These are phyloP conservation scores for Sclerotinia borealis DNA, from an alignment of 2,329 filamentous ascomycete species.

Conservation along the genomic window DNA sequence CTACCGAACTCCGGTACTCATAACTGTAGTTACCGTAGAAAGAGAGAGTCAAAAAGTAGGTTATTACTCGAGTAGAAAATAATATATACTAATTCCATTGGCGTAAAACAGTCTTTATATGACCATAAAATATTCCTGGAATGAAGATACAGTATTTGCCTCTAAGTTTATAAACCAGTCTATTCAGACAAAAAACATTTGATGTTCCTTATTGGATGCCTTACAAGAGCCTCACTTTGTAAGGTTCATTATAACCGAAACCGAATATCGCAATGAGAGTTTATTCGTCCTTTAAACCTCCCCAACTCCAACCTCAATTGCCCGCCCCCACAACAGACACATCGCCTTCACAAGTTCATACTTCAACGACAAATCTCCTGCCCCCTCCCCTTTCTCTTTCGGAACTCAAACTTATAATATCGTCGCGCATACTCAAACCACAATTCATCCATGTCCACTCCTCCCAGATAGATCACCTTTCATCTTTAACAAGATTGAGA, in stretches of 20 bases:
- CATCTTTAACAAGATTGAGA: conserved; percentile 31
- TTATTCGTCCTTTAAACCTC: background rate
- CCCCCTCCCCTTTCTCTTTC: background rate
- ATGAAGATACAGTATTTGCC: background rate
- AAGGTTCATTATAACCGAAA: too few relatives aligned
- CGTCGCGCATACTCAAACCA: conserved; percentile 1
- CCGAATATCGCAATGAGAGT: background rate
- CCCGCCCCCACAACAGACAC: background rate
- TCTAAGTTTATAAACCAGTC: too few relatives aligned
- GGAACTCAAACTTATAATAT: background rate
- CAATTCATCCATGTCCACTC: conserved; percentile 26
- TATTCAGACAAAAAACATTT: too few relatives aligned
- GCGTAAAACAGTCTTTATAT: background rate
- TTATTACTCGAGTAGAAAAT: too few relatives aligned
- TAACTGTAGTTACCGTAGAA: too few relatives aligned
- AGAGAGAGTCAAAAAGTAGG: too few relatives aligned
- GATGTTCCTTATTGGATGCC: background rate
- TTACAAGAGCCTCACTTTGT: background rate
- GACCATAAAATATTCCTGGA: background rate
- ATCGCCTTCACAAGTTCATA: conserved; percentile 8
- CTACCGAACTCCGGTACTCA: too few relatives aligned
- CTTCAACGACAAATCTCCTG: background rate
- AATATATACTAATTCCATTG: background rate
- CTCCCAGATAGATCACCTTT: conserved; percentile 32
- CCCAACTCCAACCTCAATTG: conserved; percentile 9